Percentiles rank a stretch among this genome's conserved stretches.
Evolutionary conservation across 2,329 filamentous ascomycete species (phyloP).

Genomic region (Scedosporium boydii): DNA sequence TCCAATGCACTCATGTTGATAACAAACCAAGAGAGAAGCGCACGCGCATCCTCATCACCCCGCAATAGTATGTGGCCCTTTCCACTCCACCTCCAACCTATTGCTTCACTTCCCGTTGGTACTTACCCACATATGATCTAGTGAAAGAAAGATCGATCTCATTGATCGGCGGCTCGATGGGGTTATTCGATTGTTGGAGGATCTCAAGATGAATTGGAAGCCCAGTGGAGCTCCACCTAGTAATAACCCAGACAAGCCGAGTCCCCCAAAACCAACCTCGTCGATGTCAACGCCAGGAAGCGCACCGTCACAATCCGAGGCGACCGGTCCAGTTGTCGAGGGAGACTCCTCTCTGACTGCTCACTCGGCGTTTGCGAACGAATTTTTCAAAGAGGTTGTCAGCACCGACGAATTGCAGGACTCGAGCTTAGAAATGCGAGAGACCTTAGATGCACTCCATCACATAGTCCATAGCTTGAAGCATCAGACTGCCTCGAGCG

Average conservation of each 20-base stretch:
- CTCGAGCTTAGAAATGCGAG: conserved; percentile 21
- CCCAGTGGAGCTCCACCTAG: conserved; percentile 4
- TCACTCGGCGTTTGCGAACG: conserved; percentile 35
- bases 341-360: conserved; percentile 35
- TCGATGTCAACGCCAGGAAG: conserved; percentile 10
- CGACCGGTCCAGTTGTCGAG: conserved; percentile 26
- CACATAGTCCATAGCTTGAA: conserved; percentile 18
- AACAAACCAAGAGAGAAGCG: conserved; percentile 24
- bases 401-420: conserved; percentile 17
- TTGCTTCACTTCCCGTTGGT: neutral
- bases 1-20: conserved; percentile 24
- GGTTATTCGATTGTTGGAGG: conserved; percentile 22
- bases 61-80: conserved; percentile 23
- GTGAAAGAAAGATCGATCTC: conserved; percentile 28
- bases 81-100: neutral
- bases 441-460: conserved; percentile 24
- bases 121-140: conserved; percentile 8
- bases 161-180: conserved; percentile 26
- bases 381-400: conserved; percentile 30
- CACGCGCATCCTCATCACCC: conserved; percentile 24
- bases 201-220: conserved; percentile 19
- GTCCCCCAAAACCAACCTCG: neutral
- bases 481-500: conserved; percentile 15
- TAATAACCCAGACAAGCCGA: neutral
- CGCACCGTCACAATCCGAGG: conserved; percentile 11